Base-by-base conservation (phyloP, 805 yeast species). In the Cephaloascus albidus region DNA sequence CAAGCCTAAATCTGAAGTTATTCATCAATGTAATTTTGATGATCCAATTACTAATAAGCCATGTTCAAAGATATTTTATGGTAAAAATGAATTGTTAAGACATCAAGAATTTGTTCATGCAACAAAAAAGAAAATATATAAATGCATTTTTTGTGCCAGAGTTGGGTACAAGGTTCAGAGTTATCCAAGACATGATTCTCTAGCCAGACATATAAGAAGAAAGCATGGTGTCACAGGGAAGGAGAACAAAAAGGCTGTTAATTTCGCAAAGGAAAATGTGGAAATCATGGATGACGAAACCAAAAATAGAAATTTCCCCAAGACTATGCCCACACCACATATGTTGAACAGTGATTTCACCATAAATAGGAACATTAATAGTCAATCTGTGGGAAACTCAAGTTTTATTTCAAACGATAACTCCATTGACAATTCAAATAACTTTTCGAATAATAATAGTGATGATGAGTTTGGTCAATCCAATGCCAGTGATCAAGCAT, bases 51-150 rank as follows among this genome's bases (percentile, higher is more conserved):
- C 60, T 3, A 41, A 47, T 18, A 45, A 50, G 23, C 58, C 61
- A 26, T 66, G 72, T 42, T 47, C 57, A 28, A 65, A 65, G 47
- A 58, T 65, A 1, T 66, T 66, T 38, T 64, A 66, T 43, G 72
- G 72, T 14, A 65, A 62, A 40, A 65, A 64, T 43, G 71, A 65
- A 45, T 52, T 66, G 36, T 52, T 63, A 31, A 48, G 71, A 41
- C 72, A 66, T 48, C 70, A 66, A 44, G 72, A 66, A 44, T 65
- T 65, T 51, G 71, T 65, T 18, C 72, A 66, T 49, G 72, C 71
- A 10, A 63, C 70, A 18, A 57, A 59, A 38, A 66, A 65, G 47
- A 61, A 58, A 40, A 58, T 65, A 12, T 66, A 60, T 50, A 58
- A 61, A 41, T 66, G 72, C 47, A 52, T 60, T 10, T 66, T 63